Conservation (phyloP, 1,139 yeast species). For the Cylindricascospora bacillispora region DNA sequence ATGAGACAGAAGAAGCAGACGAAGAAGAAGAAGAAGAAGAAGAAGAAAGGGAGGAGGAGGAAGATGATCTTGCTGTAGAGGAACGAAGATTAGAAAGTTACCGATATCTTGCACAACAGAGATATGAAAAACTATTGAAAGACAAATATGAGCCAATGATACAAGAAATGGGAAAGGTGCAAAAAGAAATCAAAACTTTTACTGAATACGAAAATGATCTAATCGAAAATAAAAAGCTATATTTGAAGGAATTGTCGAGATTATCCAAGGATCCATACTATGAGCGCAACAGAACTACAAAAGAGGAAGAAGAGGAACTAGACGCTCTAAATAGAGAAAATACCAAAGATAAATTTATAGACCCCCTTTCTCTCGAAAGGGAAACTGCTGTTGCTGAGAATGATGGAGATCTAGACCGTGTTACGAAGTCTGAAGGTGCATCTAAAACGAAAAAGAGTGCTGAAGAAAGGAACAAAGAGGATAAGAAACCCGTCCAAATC, state of each 20-base stretch:
- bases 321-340: conserved; percentile 16
- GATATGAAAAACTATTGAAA: conserved; percentile 17
- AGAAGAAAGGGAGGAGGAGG: conserved; percentile 14
- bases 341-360: conserved; percentile 4
- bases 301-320: conserved; percentile 12
- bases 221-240: conserved; percentile 9
- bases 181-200: conserved; percentile 14
- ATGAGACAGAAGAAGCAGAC: conserved; percentile 14
- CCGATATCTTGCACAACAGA: conserved; percentile 11
- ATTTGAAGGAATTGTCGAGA: conserved; percentile 17
- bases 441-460: not conserved
- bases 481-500: conserved; percentile 12
- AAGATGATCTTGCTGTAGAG: conserved; percentile 17
- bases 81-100: conserved; percentile 13
- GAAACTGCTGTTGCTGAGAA: conserved; percentile 1
- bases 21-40: conserved; percentile 15
- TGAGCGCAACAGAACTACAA: conserved; percentile 18
- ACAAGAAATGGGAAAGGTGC: conserved; percentile 14
- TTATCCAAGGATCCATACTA: conserved; percentile 16
- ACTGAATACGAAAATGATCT: conserved; percentile 13
- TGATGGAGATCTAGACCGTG: not conserved
- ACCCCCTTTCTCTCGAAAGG: not conserved
- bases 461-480: too few species aligned
- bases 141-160: conserved; percentile 10
- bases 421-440: conserved; percentile 2